These are phyloP conservation scores for Phragmites australis DNA, from an alignment of 176 grass and related monocot species.

Conservation along the genomic window DNA sequence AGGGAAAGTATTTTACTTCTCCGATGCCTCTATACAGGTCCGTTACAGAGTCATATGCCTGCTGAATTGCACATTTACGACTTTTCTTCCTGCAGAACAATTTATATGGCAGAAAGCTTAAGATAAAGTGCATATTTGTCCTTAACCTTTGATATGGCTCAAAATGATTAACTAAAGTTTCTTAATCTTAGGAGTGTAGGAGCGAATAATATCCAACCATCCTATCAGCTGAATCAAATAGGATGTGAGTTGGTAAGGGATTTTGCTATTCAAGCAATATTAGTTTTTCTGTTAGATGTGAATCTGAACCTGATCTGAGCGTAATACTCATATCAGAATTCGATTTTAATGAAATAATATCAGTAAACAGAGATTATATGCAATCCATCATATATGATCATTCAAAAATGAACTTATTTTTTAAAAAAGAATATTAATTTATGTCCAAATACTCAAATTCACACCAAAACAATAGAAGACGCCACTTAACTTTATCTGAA, in stretches of 20 bases:
- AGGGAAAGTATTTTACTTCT: slow-evolving; percentile 36
- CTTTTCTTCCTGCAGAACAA: not conserved
- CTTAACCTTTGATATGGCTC: not conserved
- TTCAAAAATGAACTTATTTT: not conserved
- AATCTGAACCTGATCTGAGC: not conserved
- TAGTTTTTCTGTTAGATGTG: not conserved
- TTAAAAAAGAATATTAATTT: not conserved
- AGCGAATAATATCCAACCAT: not conserved
- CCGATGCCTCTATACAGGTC: slow-evolving; percentile 90
- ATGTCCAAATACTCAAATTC: not conserved
- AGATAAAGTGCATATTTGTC: not conserved
- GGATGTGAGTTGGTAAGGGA: not conserved
- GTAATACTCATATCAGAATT: not conserved
- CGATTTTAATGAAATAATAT: not conserved
- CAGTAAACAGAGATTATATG: slow-evolving; percentile 2
- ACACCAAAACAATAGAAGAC: not conserved
- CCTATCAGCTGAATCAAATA: slow-evolving; percentile 1
- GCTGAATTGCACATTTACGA: not conserved
- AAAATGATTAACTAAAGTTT: not conserved
- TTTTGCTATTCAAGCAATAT: slow-evolving; percentile 1
- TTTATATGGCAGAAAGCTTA: not conserved
- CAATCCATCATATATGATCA: not conserved
- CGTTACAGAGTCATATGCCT: not conserved
- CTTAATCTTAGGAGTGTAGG: not conserved
- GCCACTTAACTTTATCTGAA: not conserved